These are phyloP conservation scores for Eucalyptus pauciflora DNA, from an alignment of 345 rosid genomes.

Conservation along the genomic window DNA sequence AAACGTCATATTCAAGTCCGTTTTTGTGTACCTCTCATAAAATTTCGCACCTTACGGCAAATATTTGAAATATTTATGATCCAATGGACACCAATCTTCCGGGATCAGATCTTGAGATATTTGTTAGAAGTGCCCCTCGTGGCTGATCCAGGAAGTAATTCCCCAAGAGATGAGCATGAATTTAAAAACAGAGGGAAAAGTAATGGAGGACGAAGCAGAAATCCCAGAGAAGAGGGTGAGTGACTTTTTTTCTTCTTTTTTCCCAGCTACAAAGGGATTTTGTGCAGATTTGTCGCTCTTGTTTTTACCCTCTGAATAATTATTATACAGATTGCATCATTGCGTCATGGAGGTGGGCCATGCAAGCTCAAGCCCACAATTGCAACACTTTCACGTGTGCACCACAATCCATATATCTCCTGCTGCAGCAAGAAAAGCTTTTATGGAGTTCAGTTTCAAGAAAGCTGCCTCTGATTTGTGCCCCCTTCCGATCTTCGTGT, in stretches of 20 bases:
- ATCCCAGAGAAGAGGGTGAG: neutral
- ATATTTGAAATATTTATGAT: neutral
- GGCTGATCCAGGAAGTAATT: neutral
- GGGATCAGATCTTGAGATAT: neutral
- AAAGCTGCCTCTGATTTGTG: neutral
- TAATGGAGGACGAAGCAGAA: neutral
- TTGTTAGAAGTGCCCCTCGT: neutral
- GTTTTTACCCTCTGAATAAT: neutral
- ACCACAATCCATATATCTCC: constrained; percentile 1
- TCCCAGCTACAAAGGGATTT: neutral
- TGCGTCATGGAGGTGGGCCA: neutral
- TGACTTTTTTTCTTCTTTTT: neutral
- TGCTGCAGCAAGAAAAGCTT: neutral
- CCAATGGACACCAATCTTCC: neutral
- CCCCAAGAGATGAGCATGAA: neutral
- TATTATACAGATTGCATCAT: neutral
- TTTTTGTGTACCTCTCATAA: neutral
- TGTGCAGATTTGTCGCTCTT: neutral
- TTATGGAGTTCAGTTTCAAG: neutral
- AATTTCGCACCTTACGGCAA: neutral
- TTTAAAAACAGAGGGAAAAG: neutral
- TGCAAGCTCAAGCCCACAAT: neutral
- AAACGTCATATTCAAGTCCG: neutral
- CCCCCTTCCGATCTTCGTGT: neutral
- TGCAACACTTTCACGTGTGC: constrained; percentile 7